Evolutionary conservation across 192 early-diverging fungal species (phyloP), one percentile per base, ranked within the genome.

Genomic region (Geosiphon pyriformis): DNA sequence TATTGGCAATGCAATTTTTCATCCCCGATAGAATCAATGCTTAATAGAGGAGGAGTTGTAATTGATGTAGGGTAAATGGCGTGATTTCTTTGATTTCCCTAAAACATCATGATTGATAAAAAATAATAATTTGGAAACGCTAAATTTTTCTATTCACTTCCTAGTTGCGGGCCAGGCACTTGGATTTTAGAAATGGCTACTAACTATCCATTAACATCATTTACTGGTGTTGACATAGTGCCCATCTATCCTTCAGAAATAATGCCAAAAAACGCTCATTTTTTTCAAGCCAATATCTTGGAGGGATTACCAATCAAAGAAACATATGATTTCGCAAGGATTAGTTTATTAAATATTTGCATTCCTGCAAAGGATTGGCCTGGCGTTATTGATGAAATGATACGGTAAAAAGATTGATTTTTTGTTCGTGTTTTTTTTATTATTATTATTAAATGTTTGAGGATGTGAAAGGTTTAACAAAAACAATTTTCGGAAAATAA

Each of bases 101-200:
- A 6, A 42, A 42, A 6, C 37, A 10, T 42, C 15, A 42, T 42
- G 6, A 42, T 42, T 42, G 15, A 6, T 42, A 10, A 15, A 42
- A 10, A 42, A 6, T 6, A 42, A 42, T 42, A 42, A 10, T 10
- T 15, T 6, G 7, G 6, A 15, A 42, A 6, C 6, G 37, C 15
- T 6, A 42, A 6, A 42, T 10, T 10, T 10, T 42, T 42, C 6
- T 42, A 42, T 42, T 42, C 37, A 10, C 7, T 42, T 55, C 27
- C 53, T 53, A 70, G 66, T 4, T 75, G 74, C 53, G 74, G 74
- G 7, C 74, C 74, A 27, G 74, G 74, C 26, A 75, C 74, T 33
- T 75, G 74, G 74, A 48, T 75, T 37, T 67, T 75, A 61, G 74
- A 76, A 67, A 72, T 76, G 74, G 74, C 74, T 2, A 72, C 74